phyloP scores from a whole-genome alignment of 768 basidiomycete genomes.

The Leccinum rimulosum region DNA sequence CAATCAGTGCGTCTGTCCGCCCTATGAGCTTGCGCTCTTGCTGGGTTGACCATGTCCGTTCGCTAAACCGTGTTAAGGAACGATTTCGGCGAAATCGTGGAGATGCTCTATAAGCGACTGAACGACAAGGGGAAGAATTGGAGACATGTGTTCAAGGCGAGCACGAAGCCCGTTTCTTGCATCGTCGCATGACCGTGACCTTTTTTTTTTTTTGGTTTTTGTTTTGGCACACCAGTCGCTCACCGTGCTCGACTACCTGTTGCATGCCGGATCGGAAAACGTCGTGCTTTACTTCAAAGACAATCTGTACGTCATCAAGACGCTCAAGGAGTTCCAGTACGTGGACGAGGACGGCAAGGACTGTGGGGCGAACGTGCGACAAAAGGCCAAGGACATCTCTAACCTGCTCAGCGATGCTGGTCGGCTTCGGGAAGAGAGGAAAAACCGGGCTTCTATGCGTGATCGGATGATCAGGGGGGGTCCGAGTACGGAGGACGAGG shows the following conservation, averaged over 20 bases:
- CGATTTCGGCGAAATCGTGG: slow-evolving; percentile 99
- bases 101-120: slow-evolving; percentile 97
- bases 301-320: slow-evolving; percentile 97
- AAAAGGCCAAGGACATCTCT: slow-evolving; percentile 98
- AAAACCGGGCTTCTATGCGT: slow-evolving; percentile 84
- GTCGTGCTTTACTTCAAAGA: slow-evolving; percentile 98
- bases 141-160: slow-evolving; percentile 97
- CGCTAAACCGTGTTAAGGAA: slow-evolving; percentile 43
- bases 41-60: background rate
- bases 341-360: slow-evolving; percentile 95
- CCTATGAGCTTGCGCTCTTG: background rate
- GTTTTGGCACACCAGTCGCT: slow-evolving; percentile 45
- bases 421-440: slow-evolving; percentile 82
- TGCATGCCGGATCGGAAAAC: slow-evolving; percentile 97
- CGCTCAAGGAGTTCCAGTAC: slow-evolving; percentile 97
- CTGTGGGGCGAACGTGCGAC: slow-evolving; percentile 95
- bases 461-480: slow-evolving; percentile 85
- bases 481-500: slow-evolving; percentile 37
- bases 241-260: slow-evolving; percentile 91
- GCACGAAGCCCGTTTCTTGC: slow-evolving; percentile 23
- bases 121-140: slow-evolving; percentile 99
- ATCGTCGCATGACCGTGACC: background rate
- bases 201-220: background rate
- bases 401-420: slow-evolving; percentile 85
- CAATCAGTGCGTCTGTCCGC: slow-evolving; percentile 70